Base-by-base conservation (phyloP, 306 rosid species). In the Cucumis hystrix region DNA sequence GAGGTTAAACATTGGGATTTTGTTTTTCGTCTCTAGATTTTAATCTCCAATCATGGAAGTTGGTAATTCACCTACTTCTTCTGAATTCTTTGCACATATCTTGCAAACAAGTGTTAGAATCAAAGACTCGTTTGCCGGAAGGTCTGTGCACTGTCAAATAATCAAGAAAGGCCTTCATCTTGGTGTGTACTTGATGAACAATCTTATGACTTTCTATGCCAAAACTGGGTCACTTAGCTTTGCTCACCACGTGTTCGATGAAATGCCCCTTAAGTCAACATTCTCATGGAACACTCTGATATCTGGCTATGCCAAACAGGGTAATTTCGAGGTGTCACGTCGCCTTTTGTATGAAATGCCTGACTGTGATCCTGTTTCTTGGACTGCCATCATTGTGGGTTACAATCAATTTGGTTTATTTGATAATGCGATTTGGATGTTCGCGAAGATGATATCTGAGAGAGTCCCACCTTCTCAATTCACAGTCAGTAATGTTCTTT, bases 201-300 rank as follows among this genome's bases (percentile, higher is more conserved):
- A 89, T 71, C 96, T 94, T 52, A 80, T 89, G 80, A 91, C 79
- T 20, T 83, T 74, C 65, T 94, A 94, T 70, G 78, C 85, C 7
- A 85, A 90, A 81, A 83, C 76, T 39, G 88, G 86, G 58, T 86
- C 85, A 6, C 35, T 63, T 51, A 57, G 77, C 1, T 87, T 90
- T 18, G 96, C 90, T 8, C 91, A 84, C 83, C 78, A 80, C 0
- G 23, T 94, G 81, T 90, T 94, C 74, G 82, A 77, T 35, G 98
- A 94, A 87, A 94, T 94, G 89, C 86, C 94, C 2, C 67, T 65
- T 0, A 90, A 78, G 74, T 85, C 81, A 35, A 80, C 80, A 8
- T 86, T 79, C 74, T 88, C 95, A 6, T 91, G 97, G 98, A 94
- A 91, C 76, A 87, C 91, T 9, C 43, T 94, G 67, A 92, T 94